These are phyloP conservation scores for Pseudogymnoascus sp. DNA, from an alignment of 2,329 filamentous ascomycete genomes.

Conservation along the genomic window DNA sequence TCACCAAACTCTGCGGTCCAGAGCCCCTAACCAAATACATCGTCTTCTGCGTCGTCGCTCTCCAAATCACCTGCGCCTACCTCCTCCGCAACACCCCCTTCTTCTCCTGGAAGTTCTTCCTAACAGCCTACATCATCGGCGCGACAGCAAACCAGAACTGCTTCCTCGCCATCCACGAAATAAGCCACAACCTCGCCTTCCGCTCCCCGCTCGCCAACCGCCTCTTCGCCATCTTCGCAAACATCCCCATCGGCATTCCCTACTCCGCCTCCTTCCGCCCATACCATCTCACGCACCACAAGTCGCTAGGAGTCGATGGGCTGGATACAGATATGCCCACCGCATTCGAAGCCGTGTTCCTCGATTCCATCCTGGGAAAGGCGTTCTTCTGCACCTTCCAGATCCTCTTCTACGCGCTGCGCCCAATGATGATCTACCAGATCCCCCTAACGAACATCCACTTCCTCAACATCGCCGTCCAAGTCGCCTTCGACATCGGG, in stretches of 20 bases:
- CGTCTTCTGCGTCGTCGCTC: slow-evolving; percentile 70
- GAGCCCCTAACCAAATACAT: slow-evolving; percentile 94
- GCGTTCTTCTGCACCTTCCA: slow-evolving; percentile 99
- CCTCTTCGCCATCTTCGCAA: slow-evolving; percentile 83
- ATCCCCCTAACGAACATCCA: slow-evolving; percentile 82
- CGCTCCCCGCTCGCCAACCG: slow-evolving; percentile 71
- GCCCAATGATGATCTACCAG: slow-evolving; percentile 88
- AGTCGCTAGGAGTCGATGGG: slow-evolving; percentile 91
- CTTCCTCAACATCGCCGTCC: slow-evolving; percentile 67
- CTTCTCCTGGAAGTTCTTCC: slow-evolving; percentile 75
- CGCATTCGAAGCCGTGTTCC: slow-evolving; percentile 78
- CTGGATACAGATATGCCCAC: slow-evolving; percentile 95
- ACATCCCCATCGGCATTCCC: slow-evolving; percentile 88
- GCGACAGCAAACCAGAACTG: slow-evolving; percentile 97
- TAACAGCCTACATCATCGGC: slow-evolving; percentile 81
- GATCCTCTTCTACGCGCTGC: slow-evolving; percentile 95
- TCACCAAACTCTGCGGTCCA: slow-evolving; percentile 92
- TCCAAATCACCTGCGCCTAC: slow-evolving; percentile 73
- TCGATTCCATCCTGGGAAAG: slow-evolving; percentile 92
- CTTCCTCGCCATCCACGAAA: slow-evolving; percentile 97
- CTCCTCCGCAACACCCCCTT: slow-evolving; percentile 68
- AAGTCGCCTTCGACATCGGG: slow-evolving; percentile 67
- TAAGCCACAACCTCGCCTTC: slow-evolving; percentile 96
- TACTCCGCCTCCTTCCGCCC: slow-evolving; percentile 96
- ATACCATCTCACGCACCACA: slow-evolving; percentile 98